These are phyloP conservation scores for Talaromyces islandicus DNA, from an alignment of 2,329 filamentous ascomycete genomes.

Conservation along the genomic window DNA sequence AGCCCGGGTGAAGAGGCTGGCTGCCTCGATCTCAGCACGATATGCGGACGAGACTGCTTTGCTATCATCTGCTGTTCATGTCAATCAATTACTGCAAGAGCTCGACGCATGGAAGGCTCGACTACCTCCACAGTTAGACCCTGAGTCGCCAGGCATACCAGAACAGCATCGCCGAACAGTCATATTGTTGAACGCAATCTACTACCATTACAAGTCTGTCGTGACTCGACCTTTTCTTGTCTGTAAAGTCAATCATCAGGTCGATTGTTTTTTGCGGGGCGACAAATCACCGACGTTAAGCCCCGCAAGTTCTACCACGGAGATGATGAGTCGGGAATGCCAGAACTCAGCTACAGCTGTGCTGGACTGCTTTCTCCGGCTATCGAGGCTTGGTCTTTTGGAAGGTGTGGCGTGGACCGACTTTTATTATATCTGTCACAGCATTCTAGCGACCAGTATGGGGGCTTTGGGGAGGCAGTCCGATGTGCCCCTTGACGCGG, in stretches of 20 bases:
- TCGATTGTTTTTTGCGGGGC: slow-evolving; percentile 2
- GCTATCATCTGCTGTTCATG: not conserved
- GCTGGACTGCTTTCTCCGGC: slow-evolving; percentile 22
- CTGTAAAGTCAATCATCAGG: slow-evolving; percentile 6
- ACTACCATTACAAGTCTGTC: slow-evolving; percentile 27
- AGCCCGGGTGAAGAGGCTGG: slow-evolving; percentile 11
- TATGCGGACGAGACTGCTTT: slow-evolving; percentile 1
- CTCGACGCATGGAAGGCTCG: slow-evolving; percentile 21
- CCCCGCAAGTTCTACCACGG: slow-evolving; percentile 13
- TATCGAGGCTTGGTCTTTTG: slow-evolving; percentile 26
- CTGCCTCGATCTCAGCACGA: slow-evolving; percentile 5
- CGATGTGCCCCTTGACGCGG: not conserved
- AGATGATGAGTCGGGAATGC: slow-evolving; percentile 17
- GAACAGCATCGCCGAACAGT: slow-evolving; percentile 19
- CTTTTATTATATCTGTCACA: slow-evolving; percentile 32
- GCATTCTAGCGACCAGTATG: slow-evolving; percentile 27
- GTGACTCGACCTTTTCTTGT: slow-evolving; percentile 26
- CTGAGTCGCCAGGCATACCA: slow-evolving; percentile 9
- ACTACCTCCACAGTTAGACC: slow-evolving; percentile 16
- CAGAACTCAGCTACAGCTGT: slow-evolving; percentile 27
- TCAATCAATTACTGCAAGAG: slow-evolving; percentile 14
- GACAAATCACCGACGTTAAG: slow-evolving; percentile 9
- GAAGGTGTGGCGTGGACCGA: slow-evolving; percentile 31
- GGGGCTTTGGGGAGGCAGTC: slow-evolving; percentile 9
- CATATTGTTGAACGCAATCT: slow-evolving; percentile 27